phyloP scores from a whole-genome alignment of 768 basidiomycete genomes.

The Pholiota molesta region DNA sequence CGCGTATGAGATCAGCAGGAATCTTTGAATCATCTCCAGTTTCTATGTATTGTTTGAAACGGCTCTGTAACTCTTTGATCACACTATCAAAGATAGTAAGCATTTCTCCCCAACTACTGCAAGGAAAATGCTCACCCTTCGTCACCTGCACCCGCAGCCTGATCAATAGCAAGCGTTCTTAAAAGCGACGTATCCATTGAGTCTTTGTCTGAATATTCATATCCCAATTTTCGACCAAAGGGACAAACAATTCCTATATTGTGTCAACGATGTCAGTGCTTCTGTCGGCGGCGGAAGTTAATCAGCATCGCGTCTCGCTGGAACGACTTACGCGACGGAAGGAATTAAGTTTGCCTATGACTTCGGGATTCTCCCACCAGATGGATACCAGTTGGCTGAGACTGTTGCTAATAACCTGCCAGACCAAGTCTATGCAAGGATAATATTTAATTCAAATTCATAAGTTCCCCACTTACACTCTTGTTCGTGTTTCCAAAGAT shows the following conservation, averaged over 20 bases:
- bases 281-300: background rate
- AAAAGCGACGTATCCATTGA: constrained; percentile 68
- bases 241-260: constrained; percentile 63
- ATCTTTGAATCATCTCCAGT: constrained; percentile 78
- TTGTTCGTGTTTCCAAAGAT: constrained; percentile 70
- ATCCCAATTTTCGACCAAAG: constrained; percentile 83
- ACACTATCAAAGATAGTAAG: constrained; percentile 50
- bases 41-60: constrained; percentile 72
- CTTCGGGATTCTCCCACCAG: constrained; percentile 83
- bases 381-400: constrained; percentile 57
- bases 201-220: constrained; percentile 69
- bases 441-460: background rate
- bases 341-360: constrained; percentile 55
- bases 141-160: constrained; percentile 40
- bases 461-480: constrained; percentile 52
- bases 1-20: constrained; percentile 74
- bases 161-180: constrained; percentile 70
- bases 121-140: constrained; percentile 24
- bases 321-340: constrained; percentile 56
- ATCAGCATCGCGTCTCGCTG: background rate
- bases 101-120: background rate
- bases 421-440: constrained; percentile 67
- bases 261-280: background rate
- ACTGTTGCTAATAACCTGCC: constrained; percentile 67
- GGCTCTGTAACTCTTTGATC: constrained; percentile 67